Evolutionary conservation across 2,329 filamentous ascomycete species (phyloP).

Genomic region (Basipetospora sp.): DNA sequence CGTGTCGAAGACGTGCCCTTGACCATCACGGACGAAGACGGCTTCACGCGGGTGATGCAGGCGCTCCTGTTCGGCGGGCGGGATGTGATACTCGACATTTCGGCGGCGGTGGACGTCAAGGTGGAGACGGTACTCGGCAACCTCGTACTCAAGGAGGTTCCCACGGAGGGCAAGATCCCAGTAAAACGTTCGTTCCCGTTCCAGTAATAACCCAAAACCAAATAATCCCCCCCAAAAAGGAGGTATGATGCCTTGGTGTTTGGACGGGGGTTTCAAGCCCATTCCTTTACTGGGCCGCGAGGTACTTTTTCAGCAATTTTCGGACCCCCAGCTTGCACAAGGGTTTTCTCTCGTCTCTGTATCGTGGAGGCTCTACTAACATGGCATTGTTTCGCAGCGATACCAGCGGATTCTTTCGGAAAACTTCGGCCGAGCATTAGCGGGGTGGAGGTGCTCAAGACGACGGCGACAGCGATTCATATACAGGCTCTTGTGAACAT

Average conservation of each 20-base stretch:
- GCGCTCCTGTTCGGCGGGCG: slow-evolving; percentile 61
- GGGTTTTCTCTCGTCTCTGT: no score
- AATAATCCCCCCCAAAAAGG: no score
- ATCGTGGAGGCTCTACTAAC: not conserved
- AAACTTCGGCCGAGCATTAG: slow-evolving; percentile 48
- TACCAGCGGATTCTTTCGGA: slow-evolving; percentile 34
- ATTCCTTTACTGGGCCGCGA: no score
- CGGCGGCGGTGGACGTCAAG: slow-evolving; percentile 69
- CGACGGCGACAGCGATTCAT: slow-evolving; percentile 54
- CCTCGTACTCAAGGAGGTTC: slow-evolving; percentile 69
- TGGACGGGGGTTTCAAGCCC: no score
- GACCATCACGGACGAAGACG: slow-evolving; percentile 62
- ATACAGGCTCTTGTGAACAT: slow-evolving; percentile 63
- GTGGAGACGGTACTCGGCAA: slow-evolving; percentile 69
- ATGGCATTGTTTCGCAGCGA: slow-evolving; percentile 34
- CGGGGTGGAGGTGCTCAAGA: slow-evolving; percentile 57
- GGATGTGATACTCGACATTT: slow-evolving; percentile 55
- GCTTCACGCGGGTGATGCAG: slow-evolving; percentile 71
- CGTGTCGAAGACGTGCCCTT: slow-evolving; percentile 65
- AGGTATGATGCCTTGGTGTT: no score
- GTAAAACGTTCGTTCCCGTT: slow-evolving; percentile 78
- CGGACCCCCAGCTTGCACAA: slow-evolving; percentile 1
- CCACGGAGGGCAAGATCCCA: slow-evolving; percentile 70
- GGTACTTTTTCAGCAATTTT: slow-evolving; percentile 4
- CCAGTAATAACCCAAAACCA: no score